Base-by-base conservation (phyloP, 805 yeast genomes). In the Zygosaccharomyces lentus region DNA sequence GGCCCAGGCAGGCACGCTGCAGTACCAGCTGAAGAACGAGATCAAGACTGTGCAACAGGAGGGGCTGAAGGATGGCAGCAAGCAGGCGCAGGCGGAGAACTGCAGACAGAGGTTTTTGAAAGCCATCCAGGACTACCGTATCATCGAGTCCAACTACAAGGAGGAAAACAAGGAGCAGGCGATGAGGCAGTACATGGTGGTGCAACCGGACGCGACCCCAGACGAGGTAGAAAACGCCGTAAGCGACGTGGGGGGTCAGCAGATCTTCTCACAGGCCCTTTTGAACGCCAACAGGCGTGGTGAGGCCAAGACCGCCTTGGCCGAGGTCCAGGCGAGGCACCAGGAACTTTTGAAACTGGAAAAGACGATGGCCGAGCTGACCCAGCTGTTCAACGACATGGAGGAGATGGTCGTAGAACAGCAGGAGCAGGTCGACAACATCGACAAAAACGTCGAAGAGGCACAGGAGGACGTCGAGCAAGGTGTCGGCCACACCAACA, bases 321-420 rank as follows among this genome's bases (percentile, higher is more conserved):
- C 88, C 60, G 98, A 93, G 71, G 98, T 93, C 47, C 96, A 91
- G 71, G 82, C 86, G 42, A 83, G 99, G 72, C 98, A 93, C 72
- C 83, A 85, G 65, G 98, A 93, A 72, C 80, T 93, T 62, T 85
- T 87, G 72, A 87, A 88, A 73, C 84, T 93, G 69, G 98, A 91
- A 70, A 82, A 87, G 71, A 84, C 96, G 49, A 89, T 93, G 86
- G 88, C 91, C 30, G 99, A 93, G 70, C 79, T 93, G 69, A 87
- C 95, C 34, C 96, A 87, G 72, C 78, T 93, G 65, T 89, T 93
- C 74, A 85, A 84, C 61, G 98, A 93, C 65, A 87, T 93, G 93
- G 97, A 93, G 70, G 87, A 87, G 63, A 75, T 93, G 70, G 97
- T 91, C 39, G 88, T 91, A 56, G 96, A 90, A 70, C 98, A 93